These are phyloP conservation scores for Sherardia arvensis DNA, from an alignment of 257 asterid species.

Conservation along the genomic window DNA sequence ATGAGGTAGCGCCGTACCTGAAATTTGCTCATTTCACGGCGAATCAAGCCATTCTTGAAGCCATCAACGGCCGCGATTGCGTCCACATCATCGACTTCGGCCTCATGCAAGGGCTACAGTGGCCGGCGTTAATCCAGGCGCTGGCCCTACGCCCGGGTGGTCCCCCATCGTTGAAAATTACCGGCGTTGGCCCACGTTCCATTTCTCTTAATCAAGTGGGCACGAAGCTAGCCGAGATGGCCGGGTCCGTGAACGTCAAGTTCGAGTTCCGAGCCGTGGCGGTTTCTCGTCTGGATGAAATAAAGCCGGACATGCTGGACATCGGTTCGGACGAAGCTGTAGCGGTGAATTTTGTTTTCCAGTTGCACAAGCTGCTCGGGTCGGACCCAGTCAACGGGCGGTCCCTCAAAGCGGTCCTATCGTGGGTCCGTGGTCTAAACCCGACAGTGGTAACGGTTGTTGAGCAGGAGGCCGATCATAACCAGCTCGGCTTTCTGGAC, in stretches of 20 bases:
- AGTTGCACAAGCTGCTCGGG: conserved; percentile 24
- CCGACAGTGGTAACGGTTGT: conserved; percentile 22
- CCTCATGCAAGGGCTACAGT: conserved; percentile 24
- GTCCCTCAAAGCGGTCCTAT: conserved; percentile 14
- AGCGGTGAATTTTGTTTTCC: conserved; percentile 25
- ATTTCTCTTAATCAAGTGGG: conserved; percentile 18
- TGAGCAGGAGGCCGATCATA: conserved; percentile 28
- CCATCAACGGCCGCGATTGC: conserved; percentile 18
- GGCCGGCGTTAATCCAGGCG: conserved; percentile 30
- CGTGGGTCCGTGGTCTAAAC: conserved; percentile 18
- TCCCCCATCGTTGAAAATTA: conserved; percentile 21
- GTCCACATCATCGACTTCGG: conserved; percentile 26
- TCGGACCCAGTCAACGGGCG: conserved; percentile 2
- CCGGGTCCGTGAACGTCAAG: conserved; percentile 19
- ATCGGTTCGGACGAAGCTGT: conserved; percentile 22
- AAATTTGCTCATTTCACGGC: conserved; percentile 28
- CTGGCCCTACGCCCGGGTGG: conserved; percentile 26
- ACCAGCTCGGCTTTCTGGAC: conserved; percentile 16
- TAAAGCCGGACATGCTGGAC: conserved; percentile 23
- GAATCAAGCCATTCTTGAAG: conserved; percentile 30
- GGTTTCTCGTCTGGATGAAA: conserved; percentile 20
- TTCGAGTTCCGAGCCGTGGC: conserved; percentile 22
- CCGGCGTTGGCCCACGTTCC: conserved; percentile 27
- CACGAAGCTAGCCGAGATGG: conserved; percentile 17
- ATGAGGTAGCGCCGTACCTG: conserved; percentile 19